These are phyloP conservation scores for Colletotrichum caudatum DNA, from an alignment of 2,329 filamentous ascomycete species.

Conservation along the genomic window DNA sequence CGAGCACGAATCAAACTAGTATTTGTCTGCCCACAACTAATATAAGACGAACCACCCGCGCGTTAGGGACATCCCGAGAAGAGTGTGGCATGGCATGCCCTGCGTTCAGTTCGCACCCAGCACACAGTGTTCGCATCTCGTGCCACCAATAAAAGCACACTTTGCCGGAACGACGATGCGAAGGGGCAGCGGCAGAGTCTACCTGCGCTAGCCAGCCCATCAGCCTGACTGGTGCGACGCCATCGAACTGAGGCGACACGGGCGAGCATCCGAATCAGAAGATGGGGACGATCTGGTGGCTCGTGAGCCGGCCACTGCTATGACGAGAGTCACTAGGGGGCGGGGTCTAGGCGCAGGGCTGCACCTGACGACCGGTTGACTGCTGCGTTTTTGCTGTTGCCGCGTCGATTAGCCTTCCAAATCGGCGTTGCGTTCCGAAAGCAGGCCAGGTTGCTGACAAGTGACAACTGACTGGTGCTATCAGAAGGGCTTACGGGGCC, in stretches of 20 bases:
- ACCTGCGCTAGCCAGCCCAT: not conserved
- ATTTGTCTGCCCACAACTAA: slow-evolving; percentile 3
- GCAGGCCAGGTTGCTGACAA: slow-evolving; percentile 8
- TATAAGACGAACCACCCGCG: slow-evolving; percentile 34
- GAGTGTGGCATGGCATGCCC: slow-evolving; percentile 28
- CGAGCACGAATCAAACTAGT: not conserved
- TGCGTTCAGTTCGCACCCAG: slow-evolving; percentile 16
- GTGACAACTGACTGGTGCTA: slow-evolving; percentile 17
- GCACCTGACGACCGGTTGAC: slow-evolving; percentile 3
- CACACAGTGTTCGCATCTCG: slow-evolving; percentile 16
- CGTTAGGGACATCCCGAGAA: slow-evolving; percentile 28
- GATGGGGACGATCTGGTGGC: slow-evolving; percentile 24
- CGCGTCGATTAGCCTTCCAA: slow-evolving; percentile 31
- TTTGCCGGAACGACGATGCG: not conserved
- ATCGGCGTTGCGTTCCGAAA: slow-evolving; percentile 35
- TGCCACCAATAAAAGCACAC: not conserved
- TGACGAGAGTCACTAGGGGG: not conserved
- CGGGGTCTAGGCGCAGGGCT: slow-evolving; percentile 22
- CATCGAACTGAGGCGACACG: slow-evolving; percentile 24
- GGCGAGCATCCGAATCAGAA: slow-evolving; percentile 12
- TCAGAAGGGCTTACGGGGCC: slow-evolving; percentile 11
- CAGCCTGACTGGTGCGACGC: slow-evolving; percentile 7
- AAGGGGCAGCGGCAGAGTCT: not conserved
- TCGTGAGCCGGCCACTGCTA: slow-evolving; percentile 23
- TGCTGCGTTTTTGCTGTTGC: slow-evolving; percentile 5